Conservation (phyloP, 306 rosid species). For the Arachis stenosperma region DNA sequence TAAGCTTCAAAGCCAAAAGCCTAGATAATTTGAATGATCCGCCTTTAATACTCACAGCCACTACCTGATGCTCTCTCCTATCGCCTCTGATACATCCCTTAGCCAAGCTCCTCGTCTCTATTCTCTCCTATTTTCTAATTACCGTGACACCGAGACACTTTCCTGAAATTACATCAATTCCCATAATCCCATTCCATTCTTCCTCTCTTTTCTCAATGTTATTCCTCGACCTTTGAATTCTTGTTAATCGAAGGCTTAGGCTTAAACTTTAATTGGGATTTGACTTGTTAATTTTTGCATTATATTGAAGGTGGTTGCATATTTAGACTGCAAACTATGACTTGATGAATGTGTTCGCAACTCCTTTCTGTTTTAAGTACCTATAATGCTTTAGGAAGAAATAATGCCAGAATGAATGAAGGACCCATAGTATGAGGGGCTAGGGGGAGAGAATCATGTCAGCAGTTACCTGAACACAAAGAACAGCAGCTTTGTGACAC, state of each 20-base stretch:
- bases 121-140: neutral
- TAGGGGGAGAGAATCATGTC: neutral
- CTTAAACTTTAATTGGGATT: neutral
- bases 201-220: neutral
- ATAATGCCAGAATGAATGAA: conserved; percentile 20
- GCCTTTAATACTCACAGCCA: neutral
- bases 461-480: conserved; percentile 86
- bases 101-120: neutral
- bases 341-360: neutral
- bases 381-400: neutral
- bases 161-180: neutral
- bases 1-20: neutral
- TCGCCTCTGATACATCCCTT: neutral
- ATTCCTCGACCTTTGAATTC: neutral
- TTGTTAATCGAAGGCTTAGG: neutral
- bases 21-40: neutral
- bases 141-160: neutral
- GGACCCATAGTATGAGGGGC: neutral
- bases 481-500: conserved; percentile 98
- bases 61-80: neutral
- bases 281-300: neutral
- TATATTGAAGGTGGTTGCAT: neutral
- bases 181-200: neutral
- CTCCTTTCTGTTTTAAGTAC: neutral
- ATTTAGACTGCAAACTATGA: neutral